A percentile compares a stretch with the other conserved stretches of the same genome.
Evolutionary conservation across 306 rosid species (phyloP).

Genomic region (Castanopsis chinensis): DNA sequence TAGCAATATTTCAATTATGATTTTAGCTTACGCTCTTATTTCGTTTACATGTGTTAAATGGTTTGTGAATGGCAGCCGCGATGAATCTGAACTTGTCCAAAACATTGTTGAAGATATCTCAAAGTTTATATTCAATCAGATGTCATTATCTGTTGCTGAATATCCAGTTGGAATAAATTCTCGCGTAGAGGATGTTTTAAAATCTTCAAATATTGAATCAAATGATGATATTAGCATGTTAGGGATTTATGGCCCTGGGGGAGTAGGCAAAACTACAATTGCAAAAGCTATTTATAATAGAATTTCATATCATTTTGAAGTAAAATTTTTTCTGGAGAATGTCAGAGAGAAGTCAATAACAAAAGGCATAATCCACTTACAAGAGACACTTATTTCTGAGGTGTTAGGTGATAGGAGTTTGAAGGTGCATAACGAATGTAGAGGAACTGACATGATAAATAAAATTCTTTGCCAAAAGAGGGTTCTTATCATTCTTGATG

Average conservation of each 20-base stretch:
- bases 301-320: neutral
- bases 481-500: conserved; percentile 12
- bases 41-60: too few relatives aligned
- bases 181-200: neutral
- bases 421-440: neutral
- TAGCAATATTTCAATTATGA: too few relatives aligned
- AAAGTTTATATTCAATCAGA: neutral
- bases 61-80: neutral
- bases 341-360: neutral
- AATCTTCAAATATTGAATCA: neutral
- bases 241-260: conserved; percentile 6
- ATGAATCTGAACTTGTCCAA: neutral
- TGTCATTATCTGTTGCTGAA: neutral
- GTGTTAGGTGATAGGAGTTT: neutral
- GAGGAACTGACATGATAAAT: neutral
- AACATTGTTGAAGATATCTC: neutral
- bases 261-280: conserved; percentile 7
- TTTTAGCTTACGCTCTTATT: too few relatives aligned
- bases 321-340: neutral
- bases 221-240: neutral
- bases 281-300: neutral
- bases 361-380: neutral
- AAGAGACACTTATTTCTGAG: neutral
- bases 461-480: neutral
- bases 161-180: conserved; percentile 1